Conservation (phyloP, 768 basidiomycete genomes). For the Amanita pseudoporphyria region DNA sequence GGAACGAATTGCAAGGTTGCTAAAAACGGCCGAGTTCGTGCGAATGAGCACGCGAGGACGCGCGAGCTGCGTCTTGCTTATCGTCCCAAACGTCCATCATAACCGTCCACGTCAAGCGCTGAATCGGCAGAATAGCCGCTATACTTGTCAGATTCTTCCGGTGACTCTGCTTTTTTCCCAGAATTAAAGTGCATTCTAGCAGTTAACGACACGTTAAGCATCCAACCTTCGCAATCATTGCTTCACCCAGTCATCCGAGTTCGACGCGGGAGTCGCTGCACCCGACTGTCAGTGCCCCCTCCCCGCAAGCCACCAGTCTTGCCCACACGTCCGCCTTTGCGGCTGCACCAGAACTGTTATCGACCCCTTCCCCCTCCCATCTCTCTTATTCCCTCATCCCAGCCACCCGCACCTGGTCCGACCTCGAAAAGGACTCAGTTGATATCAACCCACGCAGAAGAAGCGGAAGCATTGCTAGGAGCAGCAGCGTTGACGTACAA, state of each 20-base stretch:
- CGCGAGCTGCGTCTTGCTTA: slow-evolving; percentile 9
- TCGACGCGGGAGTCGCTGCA: slow-evolving; percentile 46
- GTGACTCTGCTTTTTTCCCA: not conserved
- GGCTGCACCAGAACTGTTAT: slow-evolving; percentile 8
- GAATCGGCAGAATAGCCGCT: not conserved
- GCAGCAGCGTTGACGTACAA: slow-evolving; percentile 19
- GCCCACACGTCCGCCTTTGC: slow-evolving; percentile 4
- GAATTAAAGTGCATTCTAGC: slow-evolving; percentile 4
- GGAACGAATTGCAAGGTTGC: slow-evolving; percentile 4
- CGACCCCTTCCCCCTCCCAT: slow-evolving; percentile 17
- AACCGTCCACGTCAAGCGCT: not conserved
- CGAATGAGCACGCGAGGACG: slow-evolving; percentile 10
- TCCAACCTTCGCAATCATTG: slow-evolving; percentile 41
- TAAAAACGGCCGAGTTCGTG: slow-evolving; percentile 14
- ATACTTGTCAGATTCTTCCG: not conserved
- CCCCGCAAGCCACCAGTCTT: slow-evolving; percentile 34
- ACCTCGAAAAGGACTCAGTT: slow-evolving; percentile 40
- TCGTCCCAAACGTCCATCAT: slow-evolving; percentile 6
- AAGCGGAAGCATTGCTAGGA: slow-evolving; percentile 15
- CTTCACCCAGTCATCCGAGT: slow-evolving; percentile 50
- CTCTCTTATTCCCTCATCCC: slow-evolving; percentile 40
- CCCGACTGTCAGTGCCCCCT: slow-evolving; percentile 31
- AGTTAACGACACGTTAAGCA: not conserved
- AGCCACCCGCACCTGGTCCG: slow-evolving; percentile 51
- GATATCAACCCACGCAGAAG: not conserved